These are phyloP conservation scores for Saccharomyces eubayanus DNA, from an alignment of 805 yeast species.

Conservation along the genomic window DNA sequence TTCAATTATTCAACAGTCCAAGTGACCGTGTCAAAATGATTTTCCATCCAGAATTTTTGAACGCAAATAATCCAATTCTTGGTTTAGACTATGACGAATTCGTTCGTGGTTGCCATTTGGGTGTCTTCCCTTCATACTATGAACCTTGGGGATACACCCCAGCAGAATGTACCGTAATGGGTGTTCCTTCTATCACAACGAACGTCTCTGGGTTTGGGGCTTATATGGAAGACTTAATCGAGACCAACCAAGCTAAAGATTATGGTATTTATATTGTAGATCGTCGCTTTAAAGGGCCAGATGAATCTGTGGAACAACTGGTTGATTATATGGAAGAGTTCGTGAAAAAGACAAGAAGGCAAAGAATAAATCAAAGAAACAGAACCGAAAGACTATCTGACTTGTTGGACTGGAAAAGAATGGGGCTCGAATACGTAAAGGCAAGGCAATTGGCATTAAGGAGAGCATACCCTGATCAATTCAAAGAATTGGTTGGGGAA, in stretches of 20 bases:
- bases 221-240: conserved; percentile 95
- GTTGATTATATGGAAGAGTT: conserved; percentile 85
- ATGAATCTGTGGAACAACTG: conserved; percentile 86
- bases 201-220: conserved; percentile 96
- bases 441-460: conserved; percentile 88
- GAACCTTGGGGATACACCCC: conserved; percentile 99
- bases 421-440: conserved; percentile 94
- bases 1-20: conserved; percentile 80
- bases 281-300: conserved; percentile 84
- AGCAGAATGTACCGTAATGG: conserved; percentile 99
- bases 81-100: conserved; percentile 94
- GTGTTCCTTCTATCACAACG: conserved; percentile 95
- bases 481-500: conserved; percentile 34
- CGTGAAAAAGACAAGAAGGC: conserved; percentile 83
- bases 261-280: conserved; percentile 97
- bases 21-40: conserved; percentile 89
- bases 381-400: conserved; percentile 92
- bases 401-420: conserved; percentile 91
- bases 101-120: conserved; percentile 95
- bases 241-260: conserved; percentile 68
- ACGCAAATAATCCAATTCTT: conserved; percentile 87
- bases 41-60: conserved; percentile 95
- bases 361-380: conserved; percentile 94
- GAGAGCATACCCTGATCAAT: conserved; percentile 87
- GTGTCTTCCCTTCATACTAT: conserved; percentile 96